phyloP scores from a whole-genome alignment of 805 yeast species.

The Candida xyloterini region DNA sequence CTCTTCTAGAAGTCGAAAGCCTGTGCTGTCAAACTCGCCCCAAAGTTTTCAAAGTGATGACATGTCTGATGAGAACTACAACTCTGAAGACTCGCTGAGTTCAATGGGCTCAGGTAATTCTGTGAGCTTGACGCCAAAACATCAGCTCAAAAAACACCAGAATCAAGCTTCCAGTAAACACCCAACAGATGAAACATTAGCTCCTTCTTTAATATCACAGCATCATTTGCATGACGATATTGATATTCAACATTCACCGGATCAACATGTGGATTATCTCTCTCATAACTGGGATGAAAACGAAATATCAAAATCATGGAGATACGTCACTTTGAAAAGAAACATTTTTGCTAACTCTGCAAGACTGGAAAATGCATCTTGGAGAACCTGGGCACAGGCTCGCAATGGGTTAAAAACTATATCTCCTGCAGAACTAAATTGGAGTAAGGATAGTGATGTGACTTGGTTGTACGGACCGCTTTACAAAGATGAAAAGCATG shows the following conservation, averaged over 20 bases:
- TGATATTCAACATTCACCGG: slow-evolving; percentile 75
- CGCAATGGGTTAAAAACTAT: slow-evolving; percentile 70
- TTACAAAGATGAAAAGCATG: slow-evolving; percentile 25
- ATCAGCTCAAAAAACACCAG: slow-evolving; percentile 27
- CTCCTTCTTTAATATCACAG: slow-evolving; percentile 10
- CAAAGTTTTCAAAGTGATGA: slow-evolving; percentile 28
- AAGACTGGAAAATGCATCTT: slow-evolving; percentile 78
- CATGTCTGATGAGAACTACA: slow-evolving; percentile 24
- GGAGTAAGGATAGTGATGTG: slow-evolving; percentile 96
- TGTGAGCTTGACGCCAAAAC: slow-evolving; percentile 31
- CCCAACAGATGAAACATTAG: slow-evolving; percentile 7
- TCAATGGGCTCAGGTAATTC: slow-evolving; percentile 25
- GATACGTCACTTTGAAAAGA: slow-evolving; percentile 79
- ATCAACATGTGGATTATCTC: slow-evolving; percentile 89
- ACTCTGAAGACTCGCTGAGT: slow-evolving; percentile 29
- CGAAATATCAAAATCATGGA: slow-evolving; percentile 94
- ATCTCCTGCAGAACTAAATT: slow-evolving; percentile 86
- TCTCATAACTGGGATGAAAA: slow-evolving; percentile 95
- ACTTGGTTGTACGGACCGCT: slow-evolving; percentile 97
- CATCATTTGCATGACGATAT: slow-evolving; percentile 77
- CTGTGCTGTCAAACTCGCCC: slow-evolving; percentile 21
- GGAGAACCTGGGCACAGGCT: slow-evolving; percentile 98
- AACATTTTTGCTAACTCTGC: slow-evolving; percentile 82
- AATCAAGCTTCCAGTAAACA: slow-evolving; percentile 9
- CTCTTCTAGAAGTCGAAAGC: slow-evolving; percentile 14